Percentiles rank a stretch among this genome's conserved stretches.
These are phyloP conservation scores for Mycena galericulata DNA, from an alignment of 768 basidiomycete genomes.

Conservation along the genomic window DNA sequence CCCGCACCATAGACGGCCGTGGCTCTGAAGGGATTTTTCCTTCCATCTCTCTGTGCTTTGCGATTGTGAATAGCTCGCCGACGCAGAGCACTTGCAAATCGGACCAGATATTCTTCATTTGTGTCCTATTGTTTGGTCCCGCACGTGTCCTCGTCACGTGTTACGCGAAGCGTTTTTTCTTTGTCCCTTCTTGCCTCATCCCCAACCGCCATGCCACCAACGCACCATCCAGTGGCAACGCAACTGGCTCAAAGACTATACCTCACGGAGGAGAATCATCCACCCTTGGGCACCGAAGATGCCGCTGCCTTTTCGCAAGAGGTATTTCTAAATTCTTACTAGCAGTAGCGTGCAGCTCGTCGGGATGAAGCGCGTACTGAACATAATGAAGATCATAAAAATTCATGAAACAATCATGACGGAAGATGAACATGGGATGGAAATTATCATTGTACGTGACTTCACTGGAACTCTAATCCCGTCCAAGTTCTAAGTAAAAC, in stretches of 20 bases:
- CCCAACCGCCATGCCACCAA: conserved; percentile 5
- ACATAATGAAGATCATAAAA: too few relatives aligned
- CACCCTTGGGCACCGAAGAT: background rate
- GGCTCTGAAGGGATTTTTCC: too few relatives aligned
- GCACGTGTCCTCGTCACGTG: conserved; percentile 3
- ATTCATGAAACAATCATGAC: too few relatives aligned
- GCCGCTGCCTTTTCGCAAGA: background rate
- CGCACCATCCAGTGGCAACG: conserved; percentile 10
- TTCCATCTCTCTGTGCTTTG: too few relatives aligned
- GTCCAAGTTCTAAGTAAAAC: background rate
- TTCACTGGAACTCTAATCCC: too few relatives aligned
- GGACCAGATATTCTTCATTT: too few relatives aligned
- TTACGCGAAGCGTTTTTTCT: background rate
- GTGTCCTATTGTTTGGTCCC: too few relatives aligned
- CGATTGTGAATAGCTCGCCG: too few relatives aligned
- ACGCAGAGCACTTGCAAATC: too few relatives aligned
- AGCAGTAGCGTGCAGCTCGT: too few relatives aligned
- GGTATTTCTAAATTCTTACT: background rate
- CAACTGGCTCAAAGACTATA: background rate
- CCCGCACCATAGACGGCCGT: too few relatives aligned
- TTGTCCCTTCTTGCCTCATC: background rate
- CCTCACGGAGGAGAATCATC: background rate
- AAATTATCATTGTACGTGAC: background rate
- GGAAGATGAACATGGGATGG: background rate
- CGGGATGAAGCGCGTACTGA: too few relatives aligned